phyloP scores from a whole-genome alignment of 179 eudicot species.

The Actinidia arguta region DNA sequence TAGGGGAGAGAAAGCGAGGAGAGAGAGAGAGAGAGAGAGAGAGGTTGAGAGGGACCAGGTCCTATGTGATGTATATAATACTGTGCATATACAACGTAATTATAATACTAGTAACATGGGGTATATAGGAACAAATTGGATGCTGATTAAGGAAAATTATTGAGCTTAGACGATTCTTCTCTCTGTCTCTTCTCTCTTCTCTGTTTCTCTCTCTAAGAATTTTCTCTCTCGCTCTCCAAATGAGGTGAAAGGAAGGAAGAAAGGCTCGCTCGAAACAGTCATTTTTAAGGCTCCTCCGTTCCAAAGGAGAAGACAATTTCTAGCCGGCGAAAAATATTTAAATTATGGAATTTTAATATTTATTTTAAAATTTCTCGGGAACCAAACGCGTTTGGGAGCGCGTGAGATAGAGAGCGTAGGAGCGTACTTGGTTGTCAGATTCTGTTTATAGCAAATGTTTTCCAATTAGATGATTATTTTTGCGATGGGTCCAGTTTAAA shows the following conservation, averaged over 20 bases:
- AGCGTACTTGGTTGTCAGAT: too few relatives aligned
- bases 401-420: too few relatives aligned
- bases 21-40: too few relatives aligned
- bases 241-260: slow-evolving; percentile 3
- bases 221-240: background rate
- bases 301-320: background rate
- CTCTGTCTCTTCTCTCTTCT: background rate
- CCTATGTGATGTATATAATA: background rate
- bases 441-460: too few relatives aligned
- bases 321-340: background rate
- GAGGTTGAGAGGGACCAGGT: background rate
- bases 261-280: background rate
- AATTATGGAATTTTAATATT: too few relatives aligned
- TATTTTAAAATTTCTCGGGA: too few relatives aligned
- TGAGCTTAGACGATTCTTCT: background rate
- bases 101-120: too few relatives aligned
- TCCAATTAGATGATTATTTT: too few relatives aligned
- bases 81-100: background rate
- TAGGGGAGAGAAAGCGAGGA: background rate
- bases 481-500: too few relatives aligned
- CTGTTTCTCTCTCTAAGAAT: background rate
- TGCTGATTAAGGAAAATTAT: too few relatives aligned
- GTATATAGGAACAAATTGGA: background rate
- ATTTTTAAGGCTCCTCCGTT: slow-evolving; percentile 3
- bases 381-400: too few relatives aligned